Percentiles rank a stretch among this genome's conserved stretches.
Evolutionary conservation across 805 yeast species (phyloP).

Genomic region (Torulaspora maleeae): DNA sequence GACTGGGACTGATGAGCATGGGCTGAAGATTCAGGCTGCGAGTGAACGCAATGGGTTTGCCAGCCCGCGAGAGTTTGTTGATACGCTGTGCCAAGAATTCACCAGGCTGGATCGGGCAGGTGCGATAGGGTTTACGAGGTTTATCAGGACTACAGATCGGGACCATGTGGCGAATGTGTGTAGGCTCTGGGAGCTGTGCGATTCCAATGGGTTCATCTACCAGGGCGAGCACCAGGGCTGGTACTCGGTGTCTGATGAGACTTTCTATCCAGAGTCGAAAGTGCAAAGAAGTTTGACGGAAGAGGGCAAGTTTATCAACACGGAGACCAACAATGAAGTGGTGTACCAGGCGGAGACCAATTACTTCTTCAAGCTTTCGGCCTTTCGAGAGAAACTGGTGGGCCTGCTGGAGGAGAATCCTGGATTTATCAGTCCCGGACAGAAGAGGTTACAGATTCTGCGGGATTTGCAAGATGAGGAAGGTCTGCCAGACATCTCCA

Average conservation of each 20-base stretch:
- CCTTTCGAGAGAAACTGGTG: conserved; percentile 53
- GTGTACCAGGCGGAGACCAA: conserved; percentile 72
- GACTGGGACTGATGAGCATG: conserved; percentile 98
- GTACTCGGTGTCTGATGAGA: conserved; percentile 93
- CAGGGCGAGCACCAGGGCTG: conserved; percentile 86
- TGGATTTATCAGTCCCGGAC: conserved; percentile 60
- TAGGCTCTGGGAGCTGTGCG: conserved; percentile 62
- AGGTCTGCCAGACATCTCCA: conserved; percentile 63
- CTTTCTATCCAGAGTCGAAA: conserved; percentile 83
- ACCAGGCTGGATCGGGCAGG: conserved; percentile 54
- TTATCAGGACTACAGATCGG: conserved; percentile 83
- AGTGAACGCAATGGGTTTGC: conserved; percentile 51
- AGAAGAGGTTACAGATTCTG: conserved; percentile 51
- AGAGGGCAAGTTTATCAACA: conserved; percentile 32
- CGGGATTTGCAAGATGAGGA: conserved; percentile 48
- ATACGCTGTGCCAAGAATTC: conserved; percentile 61
- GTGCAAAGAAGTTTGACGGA: conserved; percentile 40
- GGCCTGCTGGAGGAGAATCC: conserved; percentile 46
- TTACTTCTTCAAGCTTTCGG: conserved; percentile 74
- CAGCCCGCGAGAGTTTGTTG: conserved; percentile 65
- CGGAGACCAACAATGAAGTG: conserved; percentile 75
- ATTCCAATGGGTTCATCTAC: conserved; percentile 62
- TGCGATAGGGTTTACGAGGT: conserved; percentile 61
- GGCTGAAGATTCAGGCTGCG: conserved; percentile 85
- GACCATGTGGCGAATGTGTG: conserved; percentile 69